Conservation (phyloP, 305 asterid genomes). For the Andrographis paniculata region DNA sequence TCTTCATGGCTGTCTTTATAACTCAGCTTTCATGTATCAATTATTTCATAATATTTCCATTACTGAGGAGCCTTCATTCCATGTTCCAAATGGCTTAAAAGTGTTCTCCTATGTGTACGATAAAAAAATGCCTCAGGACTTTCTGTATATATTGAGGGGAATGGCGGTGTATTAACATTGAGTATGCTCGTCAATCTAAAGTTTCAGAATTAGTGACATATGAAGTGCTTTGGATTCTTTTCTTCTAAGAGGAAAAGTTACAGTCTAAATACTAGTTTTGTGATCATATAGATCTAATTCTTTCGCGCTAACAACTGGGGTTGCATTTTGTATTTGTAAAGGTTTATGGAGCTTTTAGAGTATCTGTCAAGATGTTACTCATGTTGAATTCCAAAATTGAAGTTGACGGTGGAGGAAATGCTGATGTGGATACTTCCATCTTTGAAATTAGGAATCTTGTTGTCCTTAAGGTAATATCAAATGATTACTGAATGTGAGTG, state of each 20-base stretch:
- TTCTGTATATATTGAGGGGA: too few species aligned
- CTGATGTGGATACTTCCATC: conserved; percentile 71
- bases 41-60: too few species aligned
- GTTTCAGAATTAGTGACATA: neutral
- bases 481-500: conserved; percentile 13
- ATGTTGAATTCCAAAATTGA: conserved; percentile 86
- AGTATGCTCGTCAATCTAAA: too few species aligned
- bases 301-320: neutral
- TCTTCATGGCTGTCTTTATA: too few species aligned
- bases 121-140: too few species aligned
- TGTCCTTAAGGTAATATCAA: conserved; percentile 71
- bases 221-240: neutral
- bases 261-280: neutral
- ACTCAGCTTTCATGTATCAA: too few species aligned
- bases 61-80: neutral
- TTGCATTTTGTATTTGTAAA: conserved; percentile 26
- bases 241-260: neutral
- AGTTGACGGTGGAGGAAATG: conserved; percentile 80
- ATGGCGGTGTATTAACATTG: too few species aligned
- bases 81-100: neutral
- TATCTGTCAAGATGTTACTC: conserved; percentile 88
- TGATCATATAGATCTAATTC: neutral
- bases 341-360: conserved; percentile 96
- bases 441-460: conserved; percentile 96
- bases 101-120: too few species aligned